Evolutionary conservation across 345 rosid genomes (phyloP), one percentile per base, ranked within the genome.

Genomic region (Brassica rapa): DNA sequence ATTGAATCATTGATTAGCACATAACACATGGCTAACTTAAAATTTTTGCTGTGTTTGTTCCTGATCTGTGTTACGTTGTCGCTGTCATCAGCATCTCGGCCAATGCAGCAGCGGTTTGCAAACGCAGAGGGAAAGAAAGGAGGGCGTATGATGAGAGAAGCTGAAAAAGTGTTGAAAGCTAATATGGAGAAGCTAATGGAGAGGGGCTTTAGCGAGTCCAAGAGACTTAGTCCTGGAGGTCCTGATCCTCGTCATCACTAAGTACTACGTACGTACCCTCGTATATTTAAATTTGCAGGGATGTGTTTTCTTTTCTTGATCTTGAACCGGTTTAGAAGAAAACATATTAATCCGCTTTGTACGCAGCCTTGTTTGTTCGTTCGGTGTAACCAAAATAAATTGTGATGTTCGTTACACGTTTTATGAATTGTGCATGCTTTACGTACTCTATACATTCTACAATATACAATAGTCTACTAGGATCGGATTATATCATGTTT

Each of bases 211-310:
- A 8, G 63, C 37, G 68, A 82, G 32, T 68, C 97, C 33, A 76
- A 68, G 29, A 59, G 91, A 61, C 68, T 77, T 0, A 88, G 90
- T 77, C 96, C 93, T 11, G 96, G 96, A 7, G 92, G 96, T 49
- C 92, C 90, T 8, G 89, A 89, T 76, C 91, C 88, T 16, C 87
- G 84, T 39, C 97, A 91, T 75, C 91, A 89, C 69, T 85, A 72
- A 74, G 37, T 63, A 16, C 2, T 35, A 6, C 35, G 33, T 35
- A 6, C 33, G 35, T 4, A 24, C 16, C 10, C 35, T 56, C 0
- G 5, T 77, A 71, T 5, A 15, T 35, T 70, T 6, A 0, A 1
- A 69, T 69, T 62, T 10, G 72, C 59, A 37, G 49, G 46, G 24
- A 70, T 77, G 14, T 55, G 4, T 64, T 56, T 56, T 65, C 56